Evolutionary conservation across 345 rosid species (phyloP).

Genomic region (Syzygium grande): DNA sequence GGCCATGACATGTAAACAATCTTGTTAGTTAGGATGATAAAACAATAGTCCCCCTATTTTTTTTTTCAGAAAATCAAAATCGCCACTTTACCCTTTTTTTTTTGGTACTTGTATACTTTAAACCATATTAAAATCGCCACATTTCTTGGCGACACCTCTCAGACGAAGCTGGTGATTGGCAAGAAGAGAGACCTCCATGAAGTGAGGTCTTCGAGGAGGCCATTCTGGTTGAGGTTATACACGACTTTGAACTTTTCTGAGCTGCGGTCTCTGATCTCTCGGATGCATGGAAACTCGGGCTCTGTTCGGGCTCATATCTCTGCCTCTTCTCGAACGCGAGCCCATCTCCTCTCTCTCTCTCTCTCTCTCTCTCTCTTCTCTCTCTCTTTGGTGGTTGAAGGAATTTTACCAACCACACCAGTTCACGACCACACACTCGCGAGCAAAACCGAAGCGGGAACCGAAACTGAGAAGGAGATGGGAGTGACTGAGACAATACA

Average conservation of each 20-base stretch:
- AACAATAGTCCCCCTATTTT: not conserved
- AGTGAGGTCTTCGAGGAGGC: slow-evolving; percentile 85
- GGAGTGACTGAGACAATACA: not conserved
- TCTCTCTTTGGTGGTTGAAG: not conserved
- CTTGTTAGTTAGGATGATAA: not conserved
- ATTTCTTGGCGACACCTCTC: slow-evolving; percentile 21
- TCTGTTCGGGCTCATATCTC: slow-evolving; percentile 32
- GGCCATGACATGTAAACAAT: not conserved
- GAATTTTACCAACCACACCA: not conserved
- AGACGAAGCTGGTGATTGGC: slow-evolving; percentile 75
- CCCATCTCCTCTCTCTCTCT: slow-evolving; percentile 10
- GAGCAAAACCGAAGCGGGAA: not conserved
- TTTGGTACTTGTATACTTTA: not conserved
- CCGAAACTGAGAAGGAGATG: not conserved
- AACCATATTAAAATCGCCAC: not conserved
- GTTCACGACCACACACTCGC: not conserved
- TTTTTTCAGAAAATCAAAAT: slow-evolving; percentile 16
- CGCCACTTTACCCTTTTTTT: not conserved
- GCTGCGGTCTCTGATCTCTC: slow-evolving; percentile 9
- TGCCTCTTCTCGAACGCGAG: slow-evolving; percentile 17
- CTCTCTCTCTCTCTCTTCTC: not conserved
- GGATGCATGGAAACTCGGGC: slow-evolving; percentile 21
- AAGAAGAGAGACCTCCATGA: slow-evolving; percentile 57
- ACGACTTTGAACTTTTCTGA: slow-evolving; percentile 52
- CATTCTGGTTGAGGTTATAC: slow-evolving; percentile 73